These are phyloP conservation scores for Capronia coronata DNA, from an alignment of 2,329 filamentous ascomycete species.

Conservation along the genomic window DNA sequence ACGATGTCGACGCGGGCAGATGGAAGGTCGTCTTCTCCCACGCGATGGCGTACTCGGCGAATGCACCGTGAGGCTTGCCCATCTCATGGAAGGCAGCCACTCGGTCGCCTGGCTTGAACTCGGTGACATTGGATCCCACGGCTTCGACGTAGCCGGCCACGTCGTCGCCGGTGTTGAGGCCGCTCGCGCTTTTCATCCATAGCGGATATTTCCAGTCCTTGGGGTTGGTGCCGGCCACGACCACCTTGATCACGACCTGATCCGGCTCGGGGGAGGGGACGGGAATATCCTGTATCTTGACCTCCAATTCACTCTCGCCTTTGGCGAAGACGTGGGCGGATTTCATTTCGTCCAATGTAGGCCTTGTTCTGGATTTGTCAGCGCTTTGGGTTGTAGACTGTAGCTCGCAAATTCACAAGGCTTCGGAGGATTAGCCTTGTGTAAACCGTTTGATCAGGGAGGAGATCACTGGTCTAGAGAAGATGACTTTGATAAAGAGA, in stretches of 20 bases:
- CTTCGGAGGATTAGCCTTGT: too few relatives aligned
- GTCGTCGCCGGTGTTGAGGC: slow-evolving; percentile 46
- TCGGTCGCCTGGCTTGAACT: slow-evolving; percentile 52
- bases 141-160: slow-evolving; percentile 47
- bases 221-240: slow-evolving; percentile 42
- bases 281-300: slow-evolving; percentile 34
- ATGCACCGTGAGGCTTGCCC: slow-evolving; percentile 45
- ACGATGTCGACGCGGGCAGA: slow-evolving; percentile 46
- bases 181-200: slow-evolving; percentile 3
- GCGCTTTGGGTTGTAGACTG: not conserved
- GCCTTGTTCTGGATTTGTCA: not conserved
- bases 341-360: slow-evolving; percentile 10
- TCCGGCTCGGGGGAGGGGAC: slow-evolving; percentile 37
- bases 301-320: slow-evolving; percentile 7
- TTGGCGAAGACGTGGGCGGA: slow-evolving; percentile 18
- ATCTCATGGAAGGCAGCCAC: slow-evolving; percentile 49
- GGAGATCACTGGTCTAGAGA: too few relatives aligned
- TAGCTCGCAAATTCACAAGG: too few relatives aligned
- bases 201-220: slow-evolving; percentile 43
- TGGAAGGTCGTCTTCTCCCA: slow-evolving; percentile 52
- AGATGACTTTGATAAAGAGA: too few relatives aligned
- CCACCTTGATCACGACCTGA: slow-evolving; percentile 39
- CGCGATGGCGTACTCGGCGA: slow-evolving; percentile 53
- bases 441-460: too few relatives aligned
- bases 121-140: slow-evolving; percentile 47